A percentile compares a stretch with the other conserved stretches of the same genome.
These are phyloP conservation scores for Clonostachys byssicola DNA, from an alignment of 2,329 filamentous ascomycete genomes.

Conservation along the genomic window DNA sequence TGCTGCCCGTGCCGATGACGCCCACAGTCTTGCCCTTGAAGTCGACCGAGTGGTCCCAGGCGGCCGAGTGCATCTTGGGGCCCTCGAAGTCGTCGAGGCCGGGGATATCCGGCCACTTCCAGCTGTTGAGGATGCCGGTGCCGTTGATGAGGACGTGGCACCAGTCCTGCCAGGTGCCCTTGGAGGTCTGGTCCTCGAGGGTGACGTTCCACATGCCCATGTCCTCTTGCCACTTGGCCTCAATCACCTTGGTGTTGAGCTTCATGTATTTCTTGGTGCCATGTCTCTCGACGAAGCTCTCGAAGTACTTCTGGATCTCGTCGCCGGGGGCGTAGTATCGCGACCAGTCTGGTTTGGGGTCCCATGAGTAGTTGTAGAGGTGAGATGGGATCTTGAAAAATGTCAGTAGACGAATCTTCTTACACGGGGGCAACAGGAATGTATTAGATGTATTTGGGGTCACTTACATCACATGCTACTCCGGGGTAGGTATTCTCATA, in stretches of 20 bases:
- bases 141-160: conserved; percentile 44
- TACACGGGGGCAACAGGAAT: neutral
- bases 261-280: conserved; percentile 34
- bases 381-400: conserved; percentile 42
- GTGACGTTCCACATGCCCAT: conserved; percentile 27
- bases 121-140: conserved; percentile 44
- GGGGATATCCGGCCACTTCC: conserved; percentile 44
- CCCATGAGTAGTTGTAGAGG: conserved; percentile 53
- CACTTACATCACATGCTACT: conserved; percentile 47
- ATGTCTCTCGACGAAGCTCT: conserved; percentile 30
- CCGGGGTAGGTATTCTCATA: conserved; percentile 46
- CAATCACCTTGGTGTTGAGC: conserved; percentile 34
- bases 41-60: conserved; percentile 39
- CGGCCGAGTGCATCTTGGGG: conserved; percentile 44
- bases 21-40: conserved; percentile 38
- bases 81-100: conserved; percentile 46
- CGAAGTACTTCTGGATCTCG: conserved; percentile 36
- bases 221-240: conserved; percentile 35
- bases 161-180: conserved; percentile 22
- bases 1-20: conserved; percentile 49
- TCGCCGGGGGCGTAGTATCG: conserved; percentile 38
- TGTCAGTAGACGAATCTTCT: neutral
- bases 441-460: conserved; percentile 2
- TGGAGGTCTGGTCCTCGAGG: conserved; percentile 14
- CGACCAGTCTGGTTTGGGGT: conserved; percentile 43